Evolutionary conservation across 805 yeast species (phyloP).

Genomic region (Scheffersomyces ergatensis): DNA sequence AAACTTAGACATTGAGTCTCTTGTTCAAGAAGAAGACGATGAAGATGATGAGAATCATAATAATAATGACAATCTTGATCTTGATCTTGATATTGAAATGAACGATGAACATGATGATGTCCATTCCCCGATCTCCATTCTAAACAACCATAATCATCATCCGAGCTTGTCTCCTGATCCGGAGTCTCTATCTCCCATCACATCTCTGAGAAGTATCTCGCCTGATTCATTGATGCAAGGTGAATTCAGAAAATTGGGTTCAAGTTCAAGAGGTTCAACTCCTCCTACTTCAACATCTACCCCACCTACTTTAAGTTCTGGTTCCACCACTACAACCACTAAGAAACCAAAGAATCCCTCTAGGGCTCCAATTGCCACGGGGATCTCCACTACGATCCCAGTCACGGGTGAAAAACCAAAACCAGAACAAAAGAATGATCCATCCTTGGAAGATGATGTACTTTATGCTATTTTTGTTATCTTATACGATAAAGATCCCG

Average conservation of each 20-base stretch:
- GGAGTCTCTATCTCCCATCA: conserved; percentile 31
- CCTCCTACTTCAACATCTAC: conserved; percentile 18
- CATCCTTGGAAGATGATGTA: conserved; percentile 71
- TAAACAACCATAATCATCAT: not conserved
- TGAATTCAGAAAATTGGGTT: conserved; percentile 10
- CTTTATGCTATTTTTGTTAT: conserved; percentile 72
- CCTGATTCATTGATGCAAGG: conserved; percentile 43
- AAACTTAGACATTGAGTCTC: too few species aligned
- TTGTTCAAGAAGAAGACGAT: not conserved
- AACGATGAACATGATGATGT: conserved; percentile 22
- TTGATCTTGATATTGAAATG: conserved; percentile 12
- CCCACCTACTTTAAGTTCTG: conserved; percentile 5
- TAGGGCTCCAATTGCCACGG: conserved; percentile 61
- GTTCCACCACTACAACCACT: conserved; percentile 7
- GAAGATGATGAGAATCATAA: not conserved
- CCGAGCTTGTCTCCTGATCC: conserved; percentile 19
- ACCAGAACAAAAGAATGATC: conserved; percentile 61
- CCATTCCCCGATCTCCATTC: conserved; percentile 11
- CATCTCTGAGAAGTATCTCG: conserved; percentile 32
- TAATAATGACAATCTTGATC: conserved; percentile 4
- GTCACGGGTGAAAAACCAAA: conserved; percentile 69
- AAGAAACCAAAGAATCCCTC: conserved; percentile 36
- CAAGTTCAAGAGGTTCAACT: conserved; percentile 23
- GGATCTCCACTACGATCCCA: conserved; percentile 76
- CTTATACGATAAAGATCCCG: conserved; percentile 64